These are phyloP conservation scores for Podospora fimiseda DNA, from an alignment of 495 filamentous ascomycete species.

Conservation along the genomic window DNA sequence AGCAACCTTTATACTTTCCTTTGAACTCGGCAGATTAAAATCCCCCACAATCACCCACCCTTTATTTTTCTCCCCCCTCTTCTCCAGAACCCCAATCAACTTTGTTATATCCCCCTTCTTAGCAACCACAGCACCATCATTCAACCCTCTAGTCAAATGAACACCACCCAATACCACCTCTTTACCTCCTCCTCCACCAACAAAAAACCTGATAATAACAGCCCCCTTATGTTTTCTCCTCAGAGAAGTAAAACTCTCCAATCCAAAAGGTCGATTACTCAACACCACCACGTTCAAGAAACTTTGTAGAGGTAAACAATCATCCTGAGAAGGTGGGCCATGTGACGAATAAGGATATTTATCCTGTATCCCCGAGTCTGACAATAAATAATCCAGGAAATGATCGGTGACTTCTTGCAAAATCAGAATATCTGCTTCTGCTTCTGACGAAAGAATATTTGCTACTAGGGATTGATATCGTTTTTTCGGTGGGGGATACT, in stretches of 20 bases:
- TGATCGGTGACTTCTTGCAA: constrained; percentile 55
- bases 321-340: constrained; percentile 41
- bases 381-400: constrained; percentile 47
- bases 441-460: constrained; percentile 33
- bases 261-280: constrained; percentile 43
- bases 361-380: constrained; percentile 34
- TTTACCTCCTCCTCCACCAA: constrained; percentile 9
- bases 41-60: constrained; percentile 52
- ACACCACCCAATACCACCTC: constrained; percentile 43
- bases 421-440: constrained; percentile 42
- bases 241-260: constrained; percentile 40
- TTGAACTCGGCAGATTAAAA: constrained; percentile 51
- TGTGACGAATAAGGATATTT: constrained; percentile 46
- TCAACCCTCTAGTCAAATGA: constrained; percentile 49
- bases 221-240: constrained; percentile 47
- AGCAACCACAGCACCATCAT: constrained; percentile 43
- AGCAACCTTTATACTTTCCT: constrained; percentile 42
- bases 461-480: constrained; percentile 45
- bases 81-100: constrained; percentile 36
- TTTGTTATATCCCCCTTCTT: constrained; percentile 44
- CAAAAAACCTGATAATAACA: constrained; percentile 39
- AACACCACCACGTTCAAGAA: constrained; percentile 50
- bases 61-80: constrained; percentile 25
- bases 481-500: constrained; percentile 38
- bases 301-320: constrained; percentile 45